Evolutionary conservation across 305 asterid genomes (phyloP), one percentile per base, ranked within the genome.

Genomic region (Fraxinus dipetala): DNA sequence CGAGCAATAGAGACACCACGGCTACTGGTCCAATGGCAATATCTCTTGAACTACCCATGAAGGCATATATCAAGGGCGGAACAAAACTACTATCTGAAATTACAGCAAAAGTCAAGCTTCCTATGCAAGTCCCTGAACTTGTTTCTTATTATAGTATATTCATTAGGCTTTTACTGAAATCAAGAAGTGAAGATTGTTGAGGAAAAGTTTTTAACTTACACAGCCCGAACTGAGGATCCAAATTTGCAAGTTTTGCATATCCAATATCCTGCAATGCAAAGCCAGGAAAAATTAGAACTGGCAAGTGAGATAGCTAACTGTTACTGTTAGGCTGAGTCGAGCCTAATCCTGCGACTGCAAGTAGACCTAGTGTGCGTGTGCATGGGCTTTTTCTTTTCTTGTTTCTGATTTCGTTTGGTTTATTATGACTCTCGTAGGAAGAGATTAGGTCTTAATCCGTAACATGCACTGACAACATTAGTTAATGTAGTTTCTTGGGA

Each of bases 1-100:
- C 92, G 0, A 91, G 92, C 90, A 91, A 77, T 20, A 91, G 93
- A 26, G 95, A 91, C 34, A 90, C 92, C 70, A 91, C 95, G 0
- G 95, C 93, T 72, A 91, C 95, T 0, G 95, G 93, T 31, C 95
- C 95, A 4, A 91, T 89, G 6, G 95, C 93, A 24, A 91, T 89
- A 69, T 91, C 93, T 78, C 95, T 86, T 2, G 93, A 91, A 84
- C 93, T 91, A 14, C 95, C 93, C 93, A 91, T 88, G 22, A 83
- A 10, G 2, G 94, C 95, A 65, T 90, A 91, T 4, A 91, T 79
- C 87, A 91, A 61, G 0, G 95, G 95, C 1, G 95, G 95, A 59
- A 91, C 94, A 61, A 91, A 90, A 76, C 95, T 91, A 79, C 87
- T 86, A 43, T 90, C 94, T 91, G 87, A 79, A 85, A 24, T 38